Conservation (phyloP, 805 yeast species). For the Kazachstania africana region DNA sequence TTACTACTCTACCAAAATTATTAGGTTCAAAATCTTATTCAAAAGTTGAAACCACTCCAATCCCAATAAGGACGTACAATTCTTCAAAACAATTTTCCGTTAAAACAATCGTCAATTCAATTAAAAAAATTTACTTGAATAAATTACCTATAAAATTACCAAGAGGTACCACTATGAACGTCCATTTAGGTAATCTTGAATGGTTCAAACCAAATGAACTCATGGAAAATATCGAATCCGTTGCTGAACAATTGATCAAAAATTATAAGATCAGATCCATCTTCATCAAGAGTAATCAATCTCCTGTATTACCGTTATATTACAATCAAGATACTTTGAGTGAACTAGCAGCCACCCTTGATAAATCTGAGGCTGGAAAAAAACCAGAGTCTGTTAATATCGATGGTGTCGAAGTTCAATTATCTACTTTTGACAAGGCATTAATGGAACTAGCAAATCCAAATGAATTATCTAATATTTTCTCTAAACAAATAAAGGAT, state of each 20-base stretch:
- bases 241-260: slow-evolving; percentile 36
- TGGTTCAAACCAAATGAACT: slow-evolving; percentile 38
- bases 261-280: slow-evolving; percentile 40
- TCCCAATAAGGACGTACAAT: slow-evolving; percentile 42
- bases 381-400: slow-evolving; percentile 17
- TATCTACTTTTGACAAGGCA: slow-evolving; percentile 59
- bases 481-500: slow-evolving; percentile 43
- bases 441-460: slow-evolving; percentile 78
- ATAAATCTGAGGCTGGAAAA: slow-evolving; percentile 12
- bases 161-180: slow-evolving; percentile 53
- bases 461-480: slow-evolving; percentile 47
- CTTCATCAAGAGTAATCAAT: slow-evolving; percentile 51
- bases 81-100: slow-evolving; percentile 28
- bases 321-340: slow-evolving; percentile 41
- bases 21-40: slow-evolving; percentile 82
- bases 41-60: slow-evolving; percentile 50
- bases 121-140: slow-evolving; percentile 40
- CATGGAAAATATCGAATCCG: slow-evolving; percentile 47
- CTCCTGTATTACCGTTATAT: slow-evolving; percentile 81
- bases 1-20: slow-evolving; percentile 69
- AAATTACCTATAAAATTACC: slow-evolving; percentile 59
- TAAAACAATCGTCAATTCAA: slow-evolving; percentile 43
- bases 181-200: slow-evolving; percentile 51
- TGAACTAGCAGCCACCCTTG: slow-evolving; percentile 25
- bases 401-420: slow-evolving; percentile 32